Percentiles rank a stretch among this genome's conserved stretches.
Evolutionary conservation across 352 stramenopile species (phyloP).

Genomic region (Globisporangium radiosum): DNA sequence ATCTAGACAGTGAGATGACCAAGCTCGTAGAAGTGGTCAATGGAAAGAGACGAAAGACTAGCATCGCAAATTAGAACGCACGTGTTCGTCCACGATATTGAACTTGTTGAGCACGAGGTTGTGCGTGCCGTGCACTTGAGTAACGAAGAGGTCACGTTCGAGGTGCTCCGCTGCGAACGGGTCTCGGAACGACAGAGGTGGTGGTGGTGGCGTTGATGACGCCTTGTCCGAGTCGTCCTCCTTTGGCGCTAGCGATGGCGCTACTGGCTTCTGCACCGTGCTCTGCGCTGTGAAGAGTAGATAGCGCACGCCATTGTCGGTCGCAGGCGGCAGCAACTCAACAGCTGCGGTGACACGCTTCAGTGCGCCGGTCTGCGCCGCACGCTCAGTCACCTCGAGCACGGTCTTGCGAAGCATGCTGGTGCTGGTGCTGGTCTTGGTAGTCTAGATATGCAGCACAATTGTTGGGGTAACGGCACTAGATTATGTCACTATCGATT

Average conservation of each 20-base stretch:
- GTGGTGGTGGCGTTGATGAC: background rate
- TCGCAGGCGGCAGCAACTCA: slow-evolving; percentile 36
- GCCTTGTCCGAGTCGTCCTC: background rate
- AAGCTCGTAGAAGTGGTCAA: too few relatives aligned
- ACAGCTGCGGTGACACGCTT: slow-evolving; percentile 54
- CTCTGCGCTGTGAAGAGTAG: slow-evolving; percentile 48
- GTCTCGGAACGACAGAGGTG: slow-evolving; percentile 39
- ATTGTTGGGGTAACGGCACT: too few relatives aligned
- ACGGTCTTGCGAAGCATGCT: slow-evolving; percentile 55
- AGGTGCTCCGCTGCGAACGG: slow-evolving; percentile 70
- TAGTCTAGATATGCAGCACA: too few relatives aligned
- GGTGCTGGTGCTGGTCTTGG: too few relatives aligned
- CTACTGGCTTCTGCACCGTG: slow-evolving; percentile 31
- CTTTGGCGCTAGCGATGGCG: background rate
- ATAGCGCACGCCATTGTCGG: slow-evolving; percentile 31
- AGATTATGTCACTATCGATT: too few relatives aligned
- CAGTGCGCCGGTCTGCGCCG: slow-evolving; percentile 48
- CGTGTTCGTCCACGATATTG: slow-evolving; percentile 68
- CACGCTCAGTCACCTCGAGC: slow-evolving; percentile 52
- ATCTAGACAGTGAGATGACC: background rate
- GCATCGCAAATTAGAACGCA: slow-evolving; percentile 13
- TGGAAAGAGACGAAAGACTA: too few relatives aligned
- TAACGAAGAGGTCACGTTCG: slow-evolving; percentile 63
- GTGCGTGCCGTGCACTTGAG: slow-evolving; percentile 56
- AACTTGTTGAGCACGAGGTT: slow-evolving; percentile 86